A percentile compares a stretch with the other conserved stretches of the same genome.
Evolutionary conservation across 2,329 filamentous ascomycete species (phyloP).

Genomic region (Achaetomium macrosporum): DNA sequence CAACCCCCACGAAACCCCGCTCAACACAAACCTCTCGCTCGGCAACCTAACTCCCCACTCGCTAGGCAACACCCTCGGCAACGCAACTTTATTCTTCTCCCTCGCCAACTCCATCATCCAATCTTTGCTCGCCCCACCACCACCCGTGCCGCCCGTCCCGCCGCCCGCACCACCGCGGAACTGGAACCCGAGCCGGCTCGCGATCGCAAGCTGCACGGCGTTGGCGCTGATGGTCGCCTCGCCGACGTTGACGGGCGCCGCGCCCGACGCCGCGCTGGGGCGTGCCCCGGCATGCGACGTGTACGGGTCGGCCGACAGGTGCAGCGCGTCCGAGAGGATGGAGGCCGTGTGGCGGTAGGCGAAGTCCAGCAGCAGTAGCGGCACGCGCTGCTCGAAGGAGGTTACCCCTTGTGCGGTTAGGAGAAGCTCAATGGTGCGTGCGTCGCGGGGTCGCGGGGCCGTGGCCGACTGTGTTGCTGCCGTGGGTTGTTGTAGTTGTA

Average conservation of each 20-base stretch:
- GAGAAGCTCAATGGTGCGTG: conserved; percentile 72
- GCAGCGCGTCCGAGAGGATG: conserved; percentile 64
- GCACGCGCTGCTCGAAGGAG: conserved; percentile 75
- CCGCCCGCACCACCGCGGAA: conserved; percentile 49
- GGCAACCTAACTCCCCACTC: conserved; percentile 64
- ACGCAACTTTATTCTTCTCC: conserved; percentile 60
- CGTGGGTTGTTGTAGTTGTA: conserved; percentile 11
- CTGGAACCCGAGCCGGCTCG: conserved; percentile 61
- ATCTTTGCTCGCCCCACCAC: conserved; percentile 58
- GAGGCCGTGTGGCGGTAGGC: conserved; percentile 75
- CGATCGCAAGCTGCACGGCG: conserved; percentile 67
- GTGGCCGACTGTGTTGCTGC: conserved; percentile 21
- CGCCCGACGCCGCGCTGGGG: conserved; percentile 45
- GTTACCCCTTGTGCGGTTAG: conserved; percentile 73
- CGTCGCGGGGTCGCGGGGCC: conserved; percentile 64
- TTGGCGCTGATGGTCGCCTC: conserved; percentile 58
- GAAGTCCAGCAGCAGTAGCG: conserved; percentile 77
- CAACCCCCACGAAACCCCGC: conserved; percentile 59
- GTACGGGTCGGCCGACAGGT: conserved; percentile 64
- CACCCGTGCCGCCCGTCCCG: conserved; percentile 24
- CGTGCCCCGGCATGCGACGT: conserved; percentile 50
- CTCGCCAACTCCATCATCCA: conserved; percentile 70
- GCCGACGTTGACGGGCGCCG: conserved; percentile 38
- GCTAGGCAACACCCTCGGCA: conserved; percentile 57
- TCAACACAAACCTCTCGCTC: conserved; percentile 63